phyloP scores from a whole-genome alignment of 148 eudicot genomes.

The Amaranthus cruentus region DNA sequence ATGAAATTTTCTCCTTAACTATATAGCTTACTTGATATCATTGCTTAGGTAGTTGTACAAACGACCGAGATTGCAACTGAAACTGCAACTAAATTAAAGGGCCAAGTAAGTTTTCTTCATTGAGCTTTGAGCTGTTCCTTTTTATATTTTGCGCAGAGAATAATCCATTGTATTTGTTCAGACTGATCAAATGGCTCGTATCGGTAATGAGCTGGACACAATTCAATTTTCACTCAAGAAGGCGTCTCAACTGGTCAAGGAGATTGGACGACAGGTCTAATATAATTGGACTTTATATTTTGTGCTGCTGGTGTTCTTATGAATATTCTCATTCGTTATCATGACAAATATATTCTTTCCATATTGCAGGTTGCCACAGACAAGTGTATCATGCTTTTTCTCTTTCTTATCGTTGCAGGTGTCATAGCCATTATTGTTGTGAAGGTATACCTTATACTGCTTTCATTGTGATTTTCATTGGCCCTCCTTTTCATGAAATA shows the following conservation, averaged over 20 bases:
- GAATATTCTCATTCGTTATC: neutral
- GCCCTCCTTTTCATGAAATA: neutral
- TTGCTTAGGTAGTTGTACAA: constrained; percentile 79
- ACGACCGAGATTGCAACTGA: constrained; percentile 91
- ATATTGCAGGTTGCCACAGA: constrained; percentile 90
- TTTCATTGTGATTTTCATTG: neutral
- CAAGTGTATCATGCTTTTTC: constrained; percentile 94
- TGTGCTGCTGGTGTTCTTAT: neutral
- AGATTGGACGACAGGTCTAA: constrained; percentile 93
- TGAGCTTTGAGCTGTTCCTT: constrained; percentile 11
- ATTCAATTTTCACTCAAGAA: constrained; percentile 93
- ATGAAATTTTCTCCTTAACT: neutral
- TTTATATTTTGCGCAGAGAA: constrained; percentile 4
- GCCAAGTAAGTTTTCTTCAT: constrained; percentile 56
- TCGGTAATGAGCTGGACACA: constrained; percentile 91
- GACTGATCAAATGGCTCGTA: constrained; percentile 98
- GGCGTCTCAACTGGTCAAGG: constrained; percentile 95
- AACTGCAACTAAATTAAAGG: constrained; percentile 82
- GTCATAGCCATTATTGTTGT: constrained; percentile 90
- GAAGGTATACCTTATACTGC: constrained; percentile 51
- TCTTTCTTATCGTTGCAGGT: constrained; percentile 84
- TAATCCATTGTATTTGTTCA: constrained; percentile 30
- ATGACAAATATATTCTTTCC: constrained; percentile 3
- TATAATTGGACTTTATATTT: neutral
- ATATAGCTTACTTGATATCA: neutral